phyloP scores from a whole-genome alignment of 2,329 filamentous ascomycete species.

The Metarhizium album region DNA sequence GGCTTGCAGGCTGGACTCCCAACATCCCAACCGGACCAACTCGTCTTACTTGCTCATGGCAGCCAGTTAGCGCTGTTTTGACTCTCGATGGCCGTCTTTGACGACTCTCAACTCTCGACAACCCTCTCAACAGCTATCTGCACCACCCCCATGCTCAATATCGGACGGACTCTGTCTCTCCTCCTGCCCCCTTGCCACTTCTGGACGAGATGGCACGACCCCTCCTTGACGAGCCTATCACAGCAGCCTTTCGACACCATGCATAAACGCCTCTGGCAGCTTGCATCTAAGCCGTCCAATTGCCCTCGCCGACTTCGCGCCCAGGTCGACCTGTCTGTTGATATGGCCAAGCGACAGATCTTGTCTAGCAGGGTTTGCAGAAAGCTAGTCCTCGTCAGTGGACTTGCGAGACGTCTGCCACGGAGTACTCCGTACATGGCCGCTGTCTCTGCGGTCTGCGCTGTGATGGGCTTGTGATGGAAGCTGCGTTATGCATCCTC shows the following conservation, averaged over 20 bases:
- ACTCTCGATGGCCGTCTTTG: background rate
- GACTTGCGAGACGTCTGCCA: background rate
- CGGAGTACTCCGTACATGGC: background rate
- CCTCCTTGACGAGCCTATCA: conserved; percentile 6
- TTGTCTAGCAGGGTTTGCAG: background rate
- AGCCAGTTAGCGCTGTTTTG: background rate
- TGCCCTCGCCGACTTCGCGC: conserved; percentile 9
- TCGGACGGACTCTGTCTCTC: background rate
- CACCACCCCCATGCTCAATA: too few species aligned
- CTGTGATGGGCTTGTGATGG: conserved; percentile 2
- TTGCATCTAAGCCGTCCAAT: conserved; percentile 11
- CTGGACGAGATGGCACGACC: background rate
- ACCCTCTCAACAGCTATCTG: too few species aligned
- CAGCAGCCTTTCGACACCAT: conserved; percentile 2
- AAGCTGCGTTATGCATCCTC: conserved; percentile 3
- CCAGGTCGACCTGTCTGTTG: background rate
- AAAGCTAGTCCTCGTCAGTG: background rate
- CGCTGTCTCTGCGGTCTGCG: background rate
- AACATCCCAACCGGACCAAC: background rate
- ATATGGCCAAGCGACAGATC: background rate
- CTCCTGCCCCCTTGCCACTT: conserved; percentile 1
- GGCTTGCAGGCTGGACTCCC: background rate
- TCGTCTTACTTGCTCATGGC: background rate
- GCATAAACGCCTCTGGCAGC: conserved; percentile 10
- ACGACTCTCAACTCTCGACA: too few species aligned